Conservation (phyloP, 192 early-diverging fungal genomes). For the Entomortierella chlamydospora region DNA sequence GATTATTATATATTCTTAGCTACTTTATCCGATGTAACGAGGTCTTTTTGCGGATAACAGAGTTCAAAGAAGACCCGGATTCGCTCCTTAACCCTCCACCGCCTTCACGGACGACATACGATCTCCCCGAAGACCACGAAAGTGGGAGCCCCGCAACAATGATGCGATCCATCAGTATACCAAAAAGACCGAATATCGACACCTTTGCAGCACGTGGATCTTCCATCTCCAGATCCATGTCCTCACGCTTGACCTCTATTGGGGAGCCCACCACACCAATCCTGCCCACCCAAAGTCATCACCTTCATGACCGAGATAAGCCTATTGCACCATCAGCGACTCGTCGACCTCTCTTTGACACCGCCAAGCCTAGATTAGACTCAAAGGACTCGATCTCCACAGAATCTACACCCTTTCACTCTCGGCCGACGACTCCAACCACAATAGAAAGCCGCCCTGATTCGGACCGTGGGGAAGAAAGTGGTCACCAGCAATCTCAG, state of each 20-base stretch:
- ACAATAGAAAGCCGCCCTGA: constrained; percentile 45
- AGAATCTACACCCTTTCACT: constrained; percentile 37
- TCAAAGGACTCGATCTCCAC: constrained; percentile 39
- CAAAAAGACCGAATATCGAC: constrained; percentile 43
- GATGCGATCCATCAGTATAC: constrained; percentile 52
- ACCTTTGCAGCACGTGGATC: constrained; percentile 27
- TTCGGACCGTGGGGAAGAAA: constrained; percentile 37
- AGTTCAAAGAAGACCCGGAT: constrained; percentile 44
- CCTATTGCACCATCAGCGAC: constrained; percentile 14
- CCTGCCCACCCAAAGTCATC: constrained; percentile 13
- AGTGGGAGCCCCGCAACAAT: constrained; percentile 48
- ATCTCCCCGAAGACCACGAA: constrained; percentile 41
- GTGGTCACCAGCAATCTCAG: constrained; percentile 5
- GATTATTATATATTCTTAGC: constrained; percentile 63
- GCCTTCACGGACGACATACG: constrained; percentile 13
- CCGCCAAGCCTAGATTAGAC: constrained; percentile 27
- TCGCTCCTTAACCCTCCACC: constrained; percentile 34
- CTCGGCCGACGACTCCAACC: constrained; percentile 41
- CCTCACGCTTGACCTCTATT: constrained; percentile 34
- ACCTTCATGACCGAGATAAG: constrained; percentile 8
- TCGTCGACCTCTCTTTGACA: constrained; percentile 34
- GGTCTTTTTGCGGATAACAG: constrained; percentile 60
- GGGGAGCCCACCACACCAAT: constrained; percentile 39
- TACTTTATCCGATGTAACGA: constrained; percentile 72
- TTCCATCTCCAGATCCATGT: constrained; percentile 23